Conservation (phyloP, 225 moss, liverwort and hornwort genomes). For the Climacium dendroides region DNA sequence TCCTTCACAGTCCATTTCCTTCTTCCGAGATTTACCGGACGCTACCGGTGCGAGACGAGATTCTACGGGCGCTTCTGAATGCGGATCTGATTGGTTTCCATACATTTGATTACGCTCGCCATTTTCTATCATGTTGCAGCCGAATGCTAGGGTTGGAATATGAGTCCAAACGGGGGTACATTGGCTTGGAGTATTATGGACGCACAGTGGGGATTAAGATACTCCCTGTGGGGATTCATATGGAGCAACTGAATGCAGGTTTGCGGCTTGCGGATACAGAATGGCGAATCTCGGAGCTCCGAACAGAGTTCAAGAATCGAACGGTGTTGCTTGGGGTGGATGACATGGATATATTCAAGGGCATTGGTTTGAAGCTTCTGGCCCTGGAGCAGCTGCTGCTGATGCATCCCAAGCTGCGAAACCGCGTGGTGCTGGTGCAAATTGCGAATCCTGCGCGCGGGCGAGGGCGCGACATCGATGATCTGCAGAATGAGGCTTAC, state of each 20-base stretch:
- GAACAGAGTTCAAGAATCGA: slow-evolving; percentile 38
- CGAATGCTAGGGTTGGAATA: slow-evolving; percentile 86
- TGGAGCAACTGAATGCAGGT: slow-evolving; percentile 68
- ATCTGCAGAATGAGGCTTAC: slow-evolving; percentile 67
- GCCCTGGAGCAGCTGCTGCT: slow-evolving; percentile 76
- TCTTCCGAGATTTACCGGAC: slow-evolving; percentile 91
- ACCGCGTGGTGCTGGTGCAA: slow-evolving; percentile 67
- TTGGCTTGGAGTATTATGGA: slow-evolving; percentile 87
- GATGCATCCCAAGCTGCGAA: slow-evolving; percentile 53
- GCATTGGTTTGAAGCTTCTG: slow-evolving; percentile 76
- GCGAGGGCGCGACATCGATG: slow-evolving; percentile 54
- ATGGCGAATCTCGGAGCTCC: slow-evolving; percentile 59
- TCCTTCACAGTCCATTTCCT: slow-evolving; percentile 85
- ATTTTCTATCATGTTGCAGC: slow-evolving; percentile 83
- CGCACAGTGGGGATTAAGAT: slow-evolving; percentile 92
- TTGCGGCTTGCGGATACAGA: slow-evolving; percentile 50
- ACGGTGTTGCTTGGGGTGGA: slow-evolving; percentile 77
- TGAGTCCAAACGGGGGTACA: slow-evolving; percentile 80
- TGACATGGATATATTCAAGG: slow-evolving; percentile 94
- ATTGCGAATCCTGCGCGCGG: slow-evolving; percentile 80
- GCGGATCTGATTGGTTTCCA: slow-evolving; percentile 85
- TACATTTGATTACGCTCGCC: slow-evolving; percentile 87
- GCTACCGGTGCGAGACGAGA: slow-evolving; percentile 79
- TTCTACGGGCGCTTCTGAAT: slow-evolving; percentile 68
- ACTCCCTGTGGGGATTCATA: slow-evolving; percentile 87